phyloP scores from a whole-genome alignment of 495 filamentous ascomycete genomes.

The Poronia punctata region DNA sequence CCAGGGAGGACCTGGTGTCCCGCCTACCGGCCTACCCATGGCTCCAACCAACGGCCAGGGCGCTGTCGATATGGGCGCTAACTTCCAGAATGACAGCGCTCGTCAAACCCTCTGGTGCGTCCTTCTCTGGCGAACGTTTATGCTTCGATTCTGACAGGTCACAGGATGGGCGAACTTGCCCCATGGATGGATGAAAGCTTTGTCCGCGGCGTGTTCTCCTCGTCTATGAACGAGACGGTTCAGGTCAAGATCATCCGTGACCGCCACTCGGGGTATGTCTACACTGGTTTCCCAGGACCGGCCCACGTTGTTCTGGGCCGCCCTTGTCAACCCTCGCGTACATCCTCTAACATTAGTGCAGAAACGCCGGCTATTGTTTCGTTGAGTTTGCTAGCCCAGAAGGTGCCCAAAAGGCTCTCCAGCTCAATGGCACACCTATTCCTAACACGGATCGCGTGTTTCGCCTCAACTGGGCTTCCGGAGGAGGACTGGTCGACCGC shows the following conservation, averaged over 20 bases:
- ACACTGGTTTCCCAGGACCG: not conserved
- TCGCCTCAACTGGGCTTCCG: constrained; percentile 99
- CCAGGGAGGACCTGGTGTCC: constrained; percentile 22
- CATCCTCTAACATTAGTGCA: constrained; percentile 38
- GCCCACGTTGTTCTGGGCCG: no score
- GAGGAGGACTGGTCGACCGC: constrained; percentile 89
- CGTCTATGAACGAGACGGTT: constrained; percentile 77
- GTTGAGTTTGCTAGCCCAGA: constrained; percentile 83
- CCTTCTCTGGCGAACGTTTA: not conserved
- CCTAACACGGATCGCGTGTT: constrained; percentile 93
- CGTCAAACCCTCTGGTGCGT: constrained; percentile 39
- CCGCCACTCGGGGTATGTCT: constrained; percentile 92
- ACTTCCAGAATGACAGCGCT: constrained; percentile 20
- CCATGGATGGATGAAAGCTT: constrained; percentile 99
- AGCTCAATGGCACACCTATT: constrained; percentile 81
- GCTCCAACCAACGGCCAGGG: constrained; percentile 22
- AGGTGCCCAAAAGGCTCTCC: constrained; percentile 83
- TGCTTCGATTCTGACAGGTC: constrained; percentile 11
- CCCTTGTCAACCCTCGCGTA: not conserved
- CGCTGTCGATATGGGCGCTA: constrained; percentile 15
- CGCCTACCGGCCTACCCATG: constrained; percentile 18
- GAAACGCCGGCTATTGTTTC: constrained; percentile 98
- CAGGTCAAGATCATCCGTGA: constrained; percentile 99
- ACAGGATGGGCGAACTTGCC: constrained; percentile 98
- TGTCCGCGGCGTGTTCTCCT: constrained; percentile 87